phyloP scores from a whole-genome alignment of 345 rosid species.

The Salix udensis region DNA sequence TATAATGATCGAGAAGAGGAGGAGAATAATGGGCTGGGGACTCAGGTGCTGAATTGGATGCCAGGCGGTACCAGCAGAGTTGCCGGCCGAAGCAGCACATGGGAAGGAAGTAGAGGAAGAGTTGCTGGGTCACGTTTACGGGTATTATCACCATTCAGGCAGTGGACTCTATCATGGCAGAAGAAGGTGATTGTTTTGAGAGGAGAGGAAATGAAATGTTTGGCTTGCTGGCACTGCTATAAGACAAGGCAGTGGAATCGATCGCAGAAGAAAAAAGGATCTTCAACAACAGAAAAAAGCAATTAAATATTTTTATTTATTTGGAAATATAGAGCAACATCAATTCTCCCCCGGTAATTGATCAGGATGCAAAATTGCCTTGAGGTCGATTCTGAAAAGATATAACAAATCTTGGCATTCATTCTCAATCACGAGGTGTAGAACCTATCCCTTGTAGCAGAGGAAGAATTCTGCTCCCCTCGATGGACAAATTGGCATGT shows the following conservation, averaged over 20 bases:
- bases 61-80: constrained; percentile 57
- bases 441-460: not conserved
- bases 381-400: not conserved
- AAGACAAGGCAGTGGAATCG: not conserved
- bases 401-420: not conserved
- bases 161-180: constrained; percentile 66
- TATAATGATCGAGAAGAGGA: constrained; percentile 96
- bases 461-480: not conserved
- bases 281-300: not conserved
- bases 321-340: not conserved
- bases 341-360: not conserved
- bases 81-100: constrained; percentile 37
- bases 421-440: not conserved
- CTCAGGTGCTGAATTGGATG: constrained; percentile 67
- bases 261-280: not conserved
- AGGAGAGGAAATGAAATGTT: not conserved
- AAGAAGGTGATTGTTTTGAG: constrained; percentile 37
- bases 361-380: not conserved
- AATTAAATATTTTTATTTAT: not conserved
- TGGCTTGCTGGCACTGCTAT: not conserved
- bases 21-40: constrained; percentile 70
- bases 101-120: constrained; percentile 61
- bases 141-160: constrained; percentile 54
- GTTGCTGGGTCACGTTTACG: constrained; percentile 58
- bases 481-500: not conserved